phyloP scores from a whole-genome alignment of 768 basidiomycete genomes.

The Ramaria sp. region DNA sequence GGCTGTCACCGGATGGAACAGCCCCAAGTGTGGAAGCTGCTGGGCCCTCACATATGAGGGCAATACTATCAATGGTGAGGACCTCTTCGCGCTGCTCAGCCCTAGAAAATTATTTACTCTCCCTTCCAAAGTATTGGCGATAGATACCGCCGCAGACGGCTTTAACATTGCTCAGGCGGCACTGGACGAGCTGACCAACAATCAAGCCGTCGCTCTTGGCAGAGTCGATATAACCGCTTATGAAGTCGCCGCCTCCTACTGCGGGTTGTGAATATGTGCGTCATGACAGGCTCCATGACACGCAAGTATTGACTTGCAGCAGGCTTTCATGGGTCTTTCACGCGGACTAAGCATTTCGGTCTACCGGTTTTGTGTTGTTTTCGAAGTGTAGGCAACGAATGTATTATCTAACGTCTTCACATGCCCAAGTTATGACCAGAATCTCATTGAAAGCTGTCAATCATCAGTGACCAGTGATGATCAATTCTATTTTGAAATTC shows the following conservation, averaged over 20 bases:
- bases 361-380: no score
- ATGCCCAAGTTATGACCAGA: no score
- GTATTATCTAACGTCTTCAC: no score
- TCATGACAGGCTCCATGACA: background rate
- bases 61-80: constrained; percentile 11
- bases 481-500: no score
- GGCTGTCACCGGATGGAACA: constrained; percentile 19
- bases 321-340: no score
- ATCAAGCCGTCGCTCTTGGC: constrained; percentile 36
- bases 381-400: no score
- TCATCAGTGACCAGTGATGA: no score
- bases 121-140: constrained; percentile 16
- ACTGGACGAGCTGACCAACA: constrained; percentile 43
- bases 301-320: no score
- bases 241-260: constrained; percentile 35
- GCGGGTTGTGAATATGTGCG: constrained; percentile 14
- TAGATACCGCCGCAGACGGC: constrained; percentile 12
- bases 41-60: constrained; percentile 20
- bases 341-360: no score
- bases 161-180: constrained; percentile 42
- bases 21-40: constrained; percentile 20
- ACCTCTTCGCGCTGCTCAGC: no score
- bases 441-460: no score
- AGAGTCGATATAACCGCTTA: constrained; percentile 33
- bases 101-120: background rate